phyloP scores from a whole-genome alignment of 225 moss, liverwort and hornwort genomes.

The Antitrichia curtipendula region DNA sequence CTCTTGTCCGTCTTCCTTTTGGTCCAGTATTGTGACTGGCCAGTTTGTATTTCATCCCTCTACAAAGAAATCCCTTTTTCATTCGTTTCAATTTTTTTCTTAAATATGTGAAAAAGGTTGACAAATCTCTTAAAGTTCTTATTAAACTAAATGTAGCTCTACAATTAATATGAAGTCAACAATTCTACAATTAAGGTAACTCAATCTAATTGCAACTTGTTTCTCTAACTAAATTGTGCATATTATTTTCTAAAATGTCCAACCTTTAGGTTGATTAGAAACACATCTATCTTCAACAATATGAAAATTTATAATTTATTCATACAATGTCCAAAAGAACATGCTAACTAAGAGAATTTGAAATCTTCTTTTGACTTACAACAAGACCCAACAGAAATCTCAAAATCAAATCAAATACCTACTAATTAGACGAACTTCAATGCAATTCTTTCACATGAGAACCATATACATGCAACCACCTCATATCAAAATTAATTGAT shows the following conservation, averaged over 20 bases:
- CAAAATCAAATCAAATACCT: too few relatives aligned
- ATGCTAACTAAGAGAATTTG: neutral
- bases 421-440: neutral
- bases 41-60: too few relatives aligned
- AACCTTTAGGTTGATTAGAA: too few relatives aligned
- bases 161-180: neutral
- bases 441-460: fast-evolving
- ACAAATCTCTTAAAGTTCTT: too few relatives aligned
- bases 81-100: too few relatives aligned
- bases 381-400: neutral
- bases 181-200: neutral
- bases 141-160: neutral
- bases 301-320: neutral
- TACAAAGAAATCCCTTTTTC: too few relatives aligned
- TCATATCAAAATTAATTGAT: neutral
- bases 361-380: neutral
- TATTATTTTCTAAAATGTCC: neutral
- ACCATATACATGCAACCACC: fast-evolving
- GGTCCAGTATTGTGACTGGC: too few relatives aligned
- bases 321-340: fast-evolving
- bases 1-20: too few relatives aligned
- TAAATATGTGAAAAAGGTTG: too few relatives aligned
- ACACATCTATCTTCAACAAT: too few relatives aligned
- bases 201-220: neutral
- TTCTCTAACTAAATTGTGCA: neutral